Evolutionary conservation across 148 eudicot genomes (phyloP), one percentile per base, ranked within the genome.

Genomic region (Tetragonia tetragonoides): DNA sequence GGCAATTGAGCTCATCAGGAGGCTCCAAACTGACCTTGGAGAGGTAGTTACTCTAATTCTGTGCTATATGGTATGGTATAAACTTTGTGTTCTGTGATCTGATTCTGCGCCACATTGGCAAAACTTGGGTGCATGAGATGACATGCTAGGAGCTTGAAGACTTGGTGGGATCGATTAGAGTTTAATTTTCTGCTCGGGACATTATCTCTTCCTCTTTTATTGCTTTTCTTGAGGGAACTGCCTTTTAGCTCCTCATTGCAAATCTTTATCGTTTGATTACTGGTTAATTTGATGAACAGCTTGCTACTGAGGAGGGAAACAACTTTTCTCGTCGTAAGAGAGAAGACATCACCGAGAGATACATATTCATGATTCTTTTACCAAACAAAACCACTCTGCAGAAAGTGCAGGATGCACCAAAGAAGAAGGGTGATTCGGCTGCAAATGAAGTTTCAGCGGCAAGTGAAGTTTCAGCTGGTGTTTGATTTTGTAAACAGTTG

Each of bases 1-100:
- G 70, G 97, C 97, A 18, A 86, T 92, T 78, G 90, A 91, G 84
- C 94, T 95, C 59, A 78, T 95, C 79, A 84, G 81, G 77, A 86
- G 90, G 82, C 89, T 95, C 73, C 96, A 87, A 80, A 80, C 59
- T 69, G 99, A 95, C 42, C 69, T 95, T 76, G 99, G 97, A 62
- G 97, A 95, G 99, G 99, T 95, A 88, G 72, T 75, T 34, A 62
- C 42, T 70, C 69, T 70, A 49, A 62, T 12, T 67, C 21, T 39
- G 21, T 42, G 76, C 62, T 24, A 64, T 23, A 21, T 38, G 20
- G 34, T 49, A 70, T 63, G 66, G 53, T 71, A 14, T 71, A 66
- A 74, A 72, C 75, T 16, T 34, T 16, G 9, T 38, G 20, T 24
- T 9, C 16, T 37, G 59, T 73, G 59, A 70, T 53, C n/a, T 57